Conservation (phyloP, 305 asterid species). For the Fraxinus paxiana region DNA sequence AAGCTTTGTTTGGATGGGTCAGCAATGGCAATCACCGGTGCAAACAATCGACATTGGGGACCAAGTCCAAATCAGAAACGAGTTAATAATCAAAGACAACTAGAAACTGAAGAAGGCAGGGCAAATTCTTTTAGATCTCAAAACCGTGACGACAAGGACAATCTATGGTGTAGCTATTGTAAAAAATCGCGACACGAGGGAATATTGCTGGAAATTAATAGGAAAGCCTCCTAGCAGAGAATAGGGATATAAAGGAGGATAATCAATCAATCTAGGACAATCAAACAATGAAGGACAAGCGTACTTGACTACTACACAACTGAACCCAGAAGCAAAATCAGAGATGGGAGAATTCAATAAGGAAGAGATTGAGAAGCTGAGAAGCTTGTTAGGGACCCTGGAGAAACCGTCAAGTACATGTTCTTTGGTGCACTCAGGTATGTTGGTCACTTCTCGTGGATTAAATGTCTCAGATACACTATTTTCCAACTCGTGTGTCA, state of each 20-base stretch:
- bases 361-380: neutral
- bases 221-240: neutral
- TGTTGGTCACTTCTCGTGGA: neutral
- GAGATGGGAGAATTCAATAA: neutral
- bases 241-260: neutral
- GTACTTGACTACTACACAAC: neutral
- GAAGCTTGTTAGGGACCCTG: neutral
- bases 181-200: neutral
- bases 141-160: neutral
- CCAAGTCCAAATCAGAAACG: neutral
- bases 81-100: neutral
- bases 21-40: neutral
- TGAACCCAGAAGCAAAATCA: neutral
- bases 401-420: neutral
- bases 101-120: neutral
- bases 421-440: neutral
- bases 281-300: neutral
- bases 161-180: conserved; percentile 1
- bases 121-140: neutral
- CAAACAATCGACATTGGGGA: neutral
- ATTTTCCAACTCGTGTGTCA: neutral
- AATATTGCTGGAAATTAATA: neutral
- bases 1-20: neutral
- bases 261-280: neutral
- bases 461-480: neutral